Evolutionary conservation across 2,329 filamentous ascomycete genomes (phyloP).

Genomic region (Penicillium janthinellum): DNA sequence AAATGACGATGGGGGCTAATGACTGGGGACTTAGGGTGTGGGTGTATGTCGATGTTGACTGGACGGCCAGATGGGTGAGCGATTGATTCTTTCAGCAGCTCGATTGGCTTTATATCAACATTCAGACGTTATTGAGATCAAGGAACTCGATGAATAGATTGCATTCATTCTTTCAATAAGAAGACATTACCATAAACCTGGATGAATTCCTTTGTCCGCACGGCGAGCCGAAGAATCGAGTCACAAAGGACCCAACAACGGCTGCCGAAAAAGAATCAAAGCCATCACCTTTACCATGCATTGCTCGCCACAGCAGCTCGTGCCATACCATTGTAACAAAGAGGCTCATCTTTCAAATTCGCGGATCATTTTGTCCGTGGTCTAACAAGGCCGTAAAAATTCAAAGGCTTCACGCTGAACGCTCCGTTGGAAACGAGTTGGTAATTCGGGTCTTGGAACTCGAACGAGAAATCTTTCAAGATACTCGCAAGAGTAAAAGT

Average conservation of each 20-base stretch:
- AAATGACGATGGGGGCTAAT: background rate
- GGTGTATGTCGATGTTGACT: too few species aligned
- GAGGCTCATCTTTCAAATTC: background rate
- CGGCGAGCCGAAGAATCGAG: background rate
- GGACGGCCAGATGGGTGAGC: background rate
- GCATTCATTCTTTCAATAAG: too few species aligned
- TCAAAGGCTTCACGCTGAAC: slow-evolving; percentile 18
- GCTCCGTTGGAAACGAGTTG: slow-evolving; percentile 49
- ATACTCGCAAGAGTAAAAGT: slow-evolving; percentile 63
- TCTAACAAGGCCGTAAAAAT: slow-evolving; percentile 12
- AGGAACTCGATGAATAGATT: too few species aligned
- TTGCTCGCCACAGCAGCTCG: too few species aligned
- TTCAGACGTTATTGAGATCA: too few species aligned
- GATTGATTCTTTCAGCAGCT: background rate
- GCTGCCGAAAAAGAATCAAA: background rate
- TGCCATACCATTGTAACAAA: background rate
- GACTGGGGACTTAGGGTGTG: background rate
- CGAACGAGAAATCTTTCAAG: slow-evolving; percentile 66
- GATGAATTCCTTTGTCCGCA: too few species aligned
- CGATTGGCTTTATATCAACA: too few species aligned
- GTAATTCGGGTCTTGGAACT: slow-evolving; percentile 58
- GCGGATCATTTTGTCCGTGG: slow-evolving; percentile 5
- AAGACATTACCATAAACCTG: too few species aligned
- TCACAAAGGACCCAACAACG: background rate
- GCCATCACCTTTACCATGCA: background rate